Evolutionary conservation across 345 rosid genomes (phyloP).

Genomic region (Physaria fendleri): DNA sequence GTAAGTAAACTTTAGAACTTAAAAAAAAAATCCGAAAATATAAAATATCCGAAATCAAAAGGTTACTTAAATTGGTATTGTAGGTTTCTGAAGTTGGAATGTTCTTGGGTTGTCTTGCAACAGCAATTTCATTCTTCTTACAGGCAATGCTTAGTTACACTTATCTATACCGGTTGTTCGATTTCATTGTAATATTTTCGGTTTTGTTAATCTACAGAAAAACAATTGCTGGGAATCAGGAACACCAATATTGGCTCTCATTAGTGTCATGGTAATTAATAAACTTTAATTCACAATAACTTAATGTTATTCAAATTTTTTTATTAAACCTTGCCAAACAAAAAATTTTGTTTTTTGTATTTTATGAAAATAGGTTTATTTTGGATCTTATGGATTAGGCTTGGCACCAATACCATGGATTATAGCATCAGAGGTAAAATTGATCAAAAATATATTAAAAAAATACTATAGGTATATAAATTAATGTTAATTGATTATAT

Average conservation of each 20-base stretch:
- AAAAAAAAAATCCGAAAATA: background rate
- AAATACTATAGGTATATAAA: background rate
- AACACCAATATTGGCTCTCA: slow-evolving; percentile 28
- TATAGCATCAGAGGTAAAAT: slow-evolving; percentile 38
- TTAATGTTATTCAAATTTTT: background rate
- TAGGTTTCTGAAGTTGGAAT: slow-evolving; percentile 74
- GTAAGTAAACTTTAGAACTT: slow-evolving; percentile 27
- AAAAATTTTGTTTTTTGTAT: background rate
- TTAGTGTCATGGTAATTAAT: slow-evolving; percentile 28
- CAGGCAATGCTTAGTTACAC: slow-evolving; percentile 35
- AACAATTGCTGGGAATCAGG: slow-evolving; percentile 32
- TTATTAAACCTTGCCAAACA: background rate
- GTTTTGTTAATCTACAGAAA: slow-evolving; percentile 34
- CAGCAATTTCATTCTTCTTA: slow-evolving; percentile 46
- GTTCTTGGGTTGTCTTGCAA: slow-evolving; percentile 66
- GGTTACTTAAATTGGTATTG: background rate
- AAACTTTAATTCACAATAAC: background rate
- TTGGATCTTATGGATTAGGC: slow-evolving; percentile 36
- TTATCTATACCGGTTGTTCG: background rate
- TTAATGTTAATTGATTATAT: background rate
- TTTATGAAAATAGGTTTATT: slow-evolving; percentile 18
- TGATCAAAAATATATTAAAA: background rate
- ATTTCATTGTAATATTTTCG: background rate
- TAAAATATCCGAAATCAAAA: background rate
- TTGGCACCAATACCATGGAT: slow-evolving; percentile 47